Evolutionary conservation across 345 rosid genomes (phyloP).

Genomic region (Gynandropsis gynandra): DNA sequence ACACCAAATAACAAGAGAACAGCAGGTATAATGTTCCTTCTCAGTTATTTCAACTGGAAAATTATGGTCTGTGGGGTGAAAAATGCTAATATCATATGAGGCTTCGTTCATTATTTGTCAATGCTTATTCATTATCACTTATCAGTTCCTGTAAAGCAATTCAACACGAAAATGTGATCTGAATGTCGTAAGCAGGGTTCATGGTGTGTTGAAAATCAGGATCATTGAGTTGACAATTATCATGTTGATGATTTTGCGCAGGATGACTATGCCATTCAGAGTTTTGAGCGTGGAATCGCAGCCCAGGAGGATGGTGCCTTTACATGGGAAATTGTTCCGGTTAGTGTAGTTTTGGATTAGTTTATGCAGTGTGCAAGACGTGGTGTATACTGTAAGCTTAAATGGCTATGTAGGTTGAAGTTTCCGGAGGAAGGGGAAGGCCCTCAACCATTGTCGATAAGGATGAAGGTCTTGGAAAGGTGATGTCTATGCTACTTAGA

Average conservation of each 20-base stretch:
- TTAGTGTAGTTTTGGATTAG: constrained; percentile 28
- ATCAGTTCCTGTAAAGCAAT: not conserved
- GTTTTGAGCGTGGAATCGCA: constrained; percentile 97
- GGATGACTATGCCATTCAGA: constrained; percentile 83
- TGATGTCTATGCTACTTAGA: constrained; percentile 18
- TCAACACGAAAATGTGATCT: too few species aligned
- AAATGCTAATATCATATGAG: too few species aligned
- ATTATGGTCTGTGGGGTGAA: not conserved
- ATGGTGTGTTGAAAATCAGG: constrained; percentile 8
- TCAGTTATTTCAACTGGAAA: constrained; percentile 2
- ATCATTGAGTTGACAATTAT: constrained; percentile 4
- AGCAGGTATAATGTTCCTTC: constrained; percentile 61
- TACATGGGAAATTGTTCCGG: constrained; percentile 90
- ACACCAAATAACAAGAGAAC: constrained; percentile 65
- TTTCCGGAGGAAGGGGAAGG: constrained; percentile 88
- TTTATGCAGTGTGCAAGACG: not conserved
- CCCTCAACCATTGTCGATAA: constrained; percentile 73
- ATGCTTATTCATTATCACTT: not conserved
- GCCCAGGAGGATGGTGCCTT: constrained; percentile 82
- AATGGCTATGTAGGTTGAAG: constrained; percentile 60
- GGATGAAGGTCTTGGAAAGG: constrained; percentile 98
- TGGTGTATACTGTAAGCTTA: constrained; percentile 4
- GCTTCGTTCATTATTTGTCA: not conserved
- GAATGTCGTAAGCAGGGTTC: not conserved
- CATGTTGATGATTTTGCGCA: constrained; percentile 27